Conservation (phyloP, 805 yeast species). For the Nakazawaea laoshanensis region DNA sequence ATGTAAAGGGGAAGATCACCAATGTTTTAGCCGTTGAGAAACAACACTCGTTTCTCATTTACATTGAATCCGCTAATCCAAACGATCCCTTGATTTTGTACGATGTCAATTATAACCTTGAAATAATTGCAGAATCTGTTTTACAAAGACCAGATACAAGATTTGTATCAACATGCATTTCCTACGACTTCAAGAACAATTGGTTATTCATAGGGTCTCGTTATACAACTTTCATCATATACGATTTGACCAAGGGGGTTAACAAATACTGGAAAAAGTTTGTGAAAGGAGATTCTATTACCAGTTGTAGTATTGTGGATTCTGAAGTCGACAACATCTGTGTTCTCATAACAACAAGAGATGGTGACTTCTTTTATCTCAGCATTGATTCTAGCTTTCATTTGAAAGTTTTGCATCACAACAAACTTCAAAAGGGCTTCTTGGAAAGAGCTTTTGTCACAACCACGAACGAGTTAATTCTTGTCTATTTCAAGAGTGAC, state of each 20-base stretch:
- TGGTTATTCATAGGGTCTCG: conserved; percentile 63
- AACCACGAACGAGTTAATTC: conserved; percentile 36
- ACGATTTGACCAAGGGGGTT: conserved; percentile 25
- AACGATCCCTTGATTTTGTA: conserved; percentile 39
- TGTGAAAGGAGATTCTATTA: conserved; percentile 60
- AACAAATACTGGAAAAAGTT: conserved; percentile 35
- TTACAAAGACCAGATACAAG: conserved; percentile 19
- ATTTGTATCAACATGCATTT: conserved; percentile 54
- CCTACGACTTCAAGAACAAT: conserved; percentile 26
- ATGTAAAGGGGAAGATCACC: conserved; percentile 28
- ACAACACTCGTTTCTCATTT: conserved; percentile 26
- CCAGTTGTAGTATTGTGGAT: conserved; percentile 38
- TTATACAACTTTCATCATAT: conserved; percentile 56
- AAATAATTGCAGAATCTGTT: neutral
- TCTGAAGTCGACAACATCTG: conserved; percentile 13
- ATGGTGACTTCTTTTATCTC: conserved; percentile 50
- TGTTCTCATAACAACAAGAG: conserved; percentile 48
- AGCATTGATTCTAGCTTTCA: conserved; percentile 15
- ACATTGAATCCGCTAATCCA: conserved; percentile 69
- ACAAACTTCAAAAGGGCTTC: conserved; percentile 66
- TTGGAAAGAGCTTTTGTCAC: conserved; percentile 63
- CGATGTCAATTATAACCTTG: conserved; percentile 25
- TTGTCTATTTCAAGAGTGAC: conserved; percentile 80
- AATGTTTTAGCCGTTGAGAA: conserved; percentile 33
- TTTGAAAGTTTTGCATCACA: conserved; percentile 36